A percentile compares a stretch with the other conserved stretches of the same genome.
Evolutionary conservation across 2,329 filamentous ascomycete species (phyloP).

Genomic region (Venturia effusa): DNA sequence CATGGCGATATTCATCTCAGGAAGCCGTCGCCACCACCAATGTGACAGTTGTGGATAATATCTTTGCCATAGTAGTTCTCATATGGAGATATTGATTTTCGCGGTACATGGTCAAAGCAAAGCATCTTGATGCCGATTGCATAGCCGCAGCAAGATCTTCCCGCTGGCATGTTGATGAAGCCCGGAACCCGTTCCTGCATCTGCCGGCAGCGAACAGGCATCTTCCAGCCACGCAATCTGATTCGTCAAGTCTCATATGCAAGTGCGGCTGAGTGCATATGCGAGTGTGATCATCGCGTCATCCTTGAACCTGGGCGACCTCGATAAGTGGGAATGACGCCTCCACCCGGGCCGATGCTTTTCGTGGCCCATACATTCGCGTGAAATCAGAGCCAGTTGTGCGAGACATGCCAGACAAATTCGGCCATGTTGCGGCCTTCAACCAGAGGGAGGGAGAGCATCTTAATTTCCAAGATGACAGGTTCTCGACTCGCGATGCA

Average conservation of each 20-base stretch:
- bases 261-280: constrained; percentile 3
- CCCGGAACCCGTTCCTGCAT: constrained; percentile 3
- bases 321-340: not conserved
- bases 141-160: constrained; percentile 4
- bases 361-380: not conserved
- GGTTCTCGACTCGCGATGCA: not conserved
- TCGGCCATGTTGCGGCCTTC: not conserved
- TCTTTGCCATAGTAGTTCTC: too few relatives aligned
- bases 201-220: not conserved
- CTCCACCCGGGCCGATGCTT: not conserved
- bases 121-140: not conserved
- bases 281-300: not conserved
- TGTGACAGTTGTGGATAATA: not conserved
- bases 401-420: not conserved
- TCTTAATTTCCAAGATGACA: too few relatives aligned
- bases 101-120: not conserved
- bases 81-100: not conserved
- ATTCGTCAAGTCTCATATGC: not conserved
- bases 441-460: not conserved
- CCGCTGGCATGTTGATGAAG: constrained; percentile 1
- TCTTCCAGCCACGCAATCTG: not conserved
- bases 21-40: not conserved
- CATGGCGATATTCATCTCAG: not conserved
- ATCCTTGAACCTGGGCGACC: not conserved
- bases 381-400: not conserved